These are phyloP conservation scores for Capsella bursapastoris DNA, from an alignment of 345 rosid genomes.

Conservation along the genomic window DNA sequence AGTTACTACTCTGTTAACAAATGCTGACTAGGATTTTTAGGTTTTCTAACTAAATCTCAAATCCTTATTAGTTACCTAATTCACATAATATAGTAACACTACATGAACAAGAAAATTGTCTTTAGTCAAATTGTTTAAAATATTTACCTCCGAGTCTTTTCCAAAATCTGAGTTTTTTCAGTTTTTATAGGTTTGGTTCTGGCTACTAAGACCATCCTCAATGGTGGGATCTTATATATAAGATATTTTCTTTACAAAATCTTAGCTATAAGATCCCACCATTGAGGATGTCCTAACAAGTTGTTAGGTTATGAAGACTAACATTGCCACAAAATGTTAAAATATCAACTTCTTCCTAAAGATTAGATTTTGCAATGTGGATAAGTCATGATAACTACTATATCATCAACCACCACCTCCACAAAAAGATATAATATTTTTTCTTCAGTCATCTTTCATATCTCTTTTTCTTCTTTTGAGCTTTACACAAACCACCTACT, in stretches of 20 bases:
- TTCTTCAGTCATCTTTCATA: not conserved
- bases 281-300: too few relatives aligned
- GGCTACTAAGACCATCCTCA: too few relatives aligned
- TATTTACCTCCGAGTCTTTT: too few relatives aligned
- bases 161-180: too few relatives aligned
- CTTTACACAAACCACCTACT: constrained; percentile 14
- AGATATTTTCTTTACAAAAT: too few relatives aligned
- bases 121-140: too few relatives aligned
- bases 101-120: not conserved
- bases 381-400: not conserved
- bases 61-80: not conserved
- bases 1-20: too few relatives aligned
- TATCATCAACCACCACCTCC: constrained; percentile 4
- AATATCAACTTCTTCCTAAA: not conserved
- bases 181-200: not conserved
- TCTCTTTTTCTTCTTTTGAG: too few relatives aligned
- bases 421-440: not conserved
- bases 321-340: too few relatives aligned
- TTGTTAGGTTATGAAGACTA: not conserved
- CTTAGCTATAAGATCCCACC: too few relatives aligned
- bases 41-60: not conserved
- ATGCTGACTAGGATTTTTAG: too few relatives aligned
- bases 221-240: too few relatives aligned
- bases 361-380: not conserved
- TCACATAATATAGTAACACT: not conserved